Percentiles rank a stretch among this genome's conserved stretches.
phyloP scores from a whole-genome alignment of 495 filamentous ascomycete genomes.

The Aspergillus indologenus region DNA sequence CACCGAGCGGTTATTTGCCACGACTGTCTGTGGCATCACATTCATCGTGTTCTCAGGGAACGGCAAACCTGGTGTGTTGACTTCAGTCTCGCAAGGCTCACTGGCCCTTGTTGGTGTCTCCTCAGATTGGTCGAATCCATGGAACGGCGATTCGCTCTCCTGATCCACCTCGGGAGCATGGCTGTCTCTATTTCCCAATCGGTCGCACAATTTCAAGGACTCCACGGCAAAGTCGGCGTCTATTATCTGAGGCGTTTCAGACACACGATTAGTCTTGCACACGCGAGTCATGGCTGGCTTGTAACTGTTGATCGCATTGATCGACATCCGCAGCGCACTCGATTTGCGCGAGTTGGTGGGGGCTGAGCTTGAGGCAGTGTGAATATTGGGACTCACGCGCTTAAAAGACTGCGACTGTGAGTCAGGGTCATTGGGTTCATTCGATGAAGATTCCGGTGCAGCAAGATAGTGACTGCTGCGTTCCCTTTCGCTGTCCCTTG shows the following conservation, averaged over 20 bases:
- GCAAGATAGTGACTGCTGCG: neutral
- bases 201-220: constrained; percentile 1
- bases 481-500: neutral
- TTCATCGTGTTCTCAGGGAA: neutral
- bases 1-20: neutral
- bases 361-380: neutral
- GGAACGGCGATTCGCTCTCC: neutral
- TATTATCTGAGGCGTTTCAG: neutral
- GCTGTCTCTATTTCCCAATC: neutral
- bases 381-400: neutral
- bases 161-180: neutral
- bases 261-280: neutral
- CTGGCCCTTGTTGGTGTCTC: neutral
- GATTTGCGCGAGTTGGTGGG: neutral
- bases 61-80: neutral
- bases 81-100: neutral
- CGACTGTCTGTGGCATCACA: neutral
- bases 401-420: neutral
- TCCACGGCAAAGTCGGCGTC: constrained; percentile 3
- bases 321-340: neutral
- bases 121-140: neutral
- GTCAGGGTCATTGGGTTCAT: neutral
- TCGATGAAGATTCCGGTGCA: neutral
- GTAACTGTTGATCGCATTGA: neutral
- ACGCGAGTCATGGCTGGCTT: neutral